Conservation (phyloP, 176 grass and related monocot genomes). For the Elymus sibiricus region DNA sequence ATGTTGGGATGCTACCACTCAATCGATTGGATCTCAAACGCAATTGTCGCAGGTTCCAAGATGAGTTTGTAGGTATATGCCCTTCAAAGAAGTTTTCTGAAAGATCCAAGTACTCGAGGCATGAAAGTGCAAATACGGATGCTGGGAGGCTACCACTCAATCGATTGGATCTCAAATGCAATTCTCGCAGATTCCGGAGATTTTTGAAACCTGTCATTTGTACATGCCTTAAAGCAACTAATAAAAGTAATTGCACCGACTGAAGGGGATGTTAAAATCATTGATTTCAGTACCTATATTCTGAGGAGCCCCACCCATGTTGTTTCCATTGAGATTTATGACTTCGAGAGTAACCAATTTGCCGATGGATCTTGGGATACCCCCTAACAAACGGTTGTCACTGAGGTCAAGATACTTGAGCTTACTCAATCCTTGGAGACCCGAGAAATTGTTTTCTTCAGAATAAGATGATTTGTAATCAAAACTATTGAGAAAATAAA, state of each 20-base stretch:
- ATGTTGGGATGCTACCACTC: background rate
- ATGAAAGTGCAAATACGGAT: background rate
- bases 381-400: background rate
- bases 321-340: background rate
- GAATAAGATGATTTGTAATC: background rate
- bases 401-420: slow-evolving; percentile 23
- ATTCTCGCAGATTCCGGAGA: background rate
- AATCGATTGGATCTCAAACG: background rate
- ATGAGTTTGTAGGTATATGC: background rate
- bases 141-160: background rate
- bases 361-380: background rate
- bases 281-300: background rate
- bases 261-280: background rate
- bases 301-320: background rate
- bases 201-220: background rate
- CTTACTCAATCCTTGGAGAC: slow-evolving; percentile 5
- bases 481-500: background rate
- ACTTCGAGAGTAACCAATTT: slow-evolving; percentile 5
- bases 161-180: background rate
- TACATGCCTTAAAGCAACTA: background rate
- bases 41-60: background rate
- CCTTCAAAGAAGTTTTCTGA: background rate
- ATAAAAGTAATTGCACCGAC: background rate
- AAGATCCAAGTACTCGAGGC: background rate
- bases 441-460: background rate